Conservation (phyloP, 2,329 filamentous ascomycete genomes). For the Colletotrichum graminicola region DNA sequence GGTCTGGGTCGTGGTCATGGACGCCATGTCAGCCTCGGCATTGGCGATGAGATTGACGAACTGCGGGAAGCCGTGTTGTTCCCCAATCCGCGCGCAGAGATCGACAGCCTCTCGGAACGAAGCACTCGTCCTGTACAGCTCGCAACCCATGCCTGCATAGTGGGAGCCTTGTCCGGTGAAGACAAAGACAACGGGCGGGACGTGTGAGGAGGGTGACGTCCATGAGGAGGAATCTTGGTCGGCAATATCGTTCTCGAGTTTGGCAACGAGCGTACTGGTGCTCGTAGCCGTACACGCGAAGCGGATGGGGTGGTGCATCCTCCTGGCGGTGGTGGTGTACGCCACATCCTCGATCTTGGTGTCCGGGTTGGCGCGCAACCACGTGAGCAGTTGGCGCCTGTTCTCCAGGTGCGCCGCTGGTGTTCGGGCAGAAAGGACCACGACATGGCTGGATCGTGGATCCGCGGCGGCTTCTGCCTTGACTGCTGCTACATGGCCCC, state of each 20-base stretch:
- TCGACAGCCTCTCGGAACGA: constrained; percentile 50
- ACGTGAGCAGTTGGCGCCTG: not conserved
- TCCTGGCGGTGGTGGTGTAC: constrained; percentile 23
- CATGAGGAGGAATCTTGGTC: not conserved
- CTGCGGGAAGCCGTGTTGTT: constrained; percentile 53
- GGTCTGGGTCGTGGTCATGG: constrained; percentile 12
- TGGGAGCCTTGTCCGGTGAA: constrained; percentile 54
- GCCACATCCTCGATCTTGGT: constrained; percentile 5
- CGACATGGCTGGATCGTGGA: constrained; percentile 5
- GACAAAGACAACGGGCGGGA: constrained; percentile 51
- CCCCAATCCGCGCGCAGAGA: constrained; percentile 42
- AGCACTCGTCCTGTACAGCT: constrained; percentile 45
- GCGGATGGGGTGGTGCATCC: constrained; percentile 12
- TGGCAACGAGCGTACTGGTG: not conserved
- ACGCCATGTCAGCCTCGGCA: constrained; percentile 27
- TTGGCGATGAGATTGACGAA: constrained; percentile 55
- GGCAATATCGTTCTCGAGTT: not conserved
- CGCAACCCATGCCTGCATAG: constrained; percentile 49
- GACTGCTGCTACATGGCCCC: too few species aligned
- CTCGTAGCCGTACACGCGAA: not conserved
- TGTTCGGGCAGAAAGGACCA: constrained; percentile 7
- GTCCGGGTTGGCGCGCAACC: constrained; percentile 10
- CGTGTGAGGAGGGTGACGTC: not conserved
- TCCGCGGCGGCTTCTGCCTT: too few species aligned
- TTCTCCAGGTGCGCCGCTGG: constrained; percentile 6